phyloP scores from a whole-genome alignment of 2,329 filamentous ascomycete genomes.

The Monosporascus sp. region DNA sequence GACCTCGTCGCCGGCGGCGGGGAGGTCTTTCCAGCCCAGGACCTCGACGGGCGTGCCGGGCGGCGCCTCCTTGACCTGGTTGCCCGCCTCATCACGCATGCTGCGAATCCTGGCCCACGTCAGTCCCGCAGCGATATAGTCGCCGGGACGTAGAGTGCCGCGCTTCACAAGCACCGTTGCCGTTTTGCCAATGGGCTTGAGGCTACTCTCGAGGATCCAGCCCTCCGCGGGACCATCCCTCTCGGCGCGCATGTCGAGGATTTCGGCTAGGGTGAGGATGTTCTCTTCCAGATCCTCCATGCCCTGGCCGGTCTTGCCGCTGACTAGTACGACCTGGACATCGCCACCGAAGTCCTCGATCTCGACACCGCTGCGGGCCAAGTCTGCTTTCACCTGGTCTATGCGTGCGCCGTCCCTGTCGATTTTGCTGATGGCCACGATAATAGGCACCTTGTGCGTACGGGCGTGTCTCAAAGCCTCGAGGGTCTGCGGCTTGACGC shows the following conservation, averaged over 20 bases:
- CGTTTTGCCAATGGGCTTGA: slow-evolving; percentile 77
- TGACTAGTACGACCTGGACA: slow-evolving; percentile 84
- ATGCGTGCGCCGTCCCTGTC: slow-evolving; percentile 80
- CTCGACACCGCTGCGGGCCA: slow-evolving; percentile 76
- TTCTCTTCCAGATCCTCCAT: slow-evolving; percentile 92
- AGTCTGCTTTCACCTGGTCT: slow-evolving; percentile 82
- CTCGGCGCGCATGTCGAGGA: slow-evolving; percentile 85
- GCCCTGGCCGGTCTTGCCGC: slow-evolving; percentile 87
- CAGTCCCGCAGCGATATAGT: slow-evolving; percentile 80
- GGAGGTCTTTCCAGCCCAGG: slow-evolving; percentile 84
- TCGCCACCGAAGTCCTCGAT: slow-evolving; percentile 95
- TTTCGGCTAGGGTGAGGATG: slow-evolving; percentile 77
- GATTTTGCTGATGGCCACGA: slow-evolving; percentile 96
- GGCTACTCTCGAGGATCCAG: slow-evolving; percentile 87
- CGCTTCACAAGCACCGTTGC: slow-evolving; percentile 86
- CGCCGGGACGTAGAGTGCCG: slow-evolving; percentile 75
- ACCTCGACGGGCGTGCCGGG: slow-evolving; percentile 90
- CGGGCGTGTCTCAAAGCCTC: slow-evolving; percentile 94
- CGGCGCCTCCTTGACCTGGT: slow-evolving; percentile 64
- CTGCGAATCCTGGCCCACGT: slow-evolving; percentile 84
- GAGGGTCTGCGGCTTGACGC: slow-evolving; percentile 93
- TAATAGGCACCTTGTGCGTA: slow-evolving; percentile 82
- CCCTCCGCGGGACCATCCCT: slow-evolving; percentile 74
- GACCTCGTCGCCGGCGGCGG: slow-evolving; percentile 79
- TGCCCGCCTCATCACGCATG: slow-evolving; percentile 79